These are phyloP conservation scores for Lichtheimia ornata DNA, from an alignment of 371 early-diverging fungal genomes.

Conservation along the genomic window DNA sequence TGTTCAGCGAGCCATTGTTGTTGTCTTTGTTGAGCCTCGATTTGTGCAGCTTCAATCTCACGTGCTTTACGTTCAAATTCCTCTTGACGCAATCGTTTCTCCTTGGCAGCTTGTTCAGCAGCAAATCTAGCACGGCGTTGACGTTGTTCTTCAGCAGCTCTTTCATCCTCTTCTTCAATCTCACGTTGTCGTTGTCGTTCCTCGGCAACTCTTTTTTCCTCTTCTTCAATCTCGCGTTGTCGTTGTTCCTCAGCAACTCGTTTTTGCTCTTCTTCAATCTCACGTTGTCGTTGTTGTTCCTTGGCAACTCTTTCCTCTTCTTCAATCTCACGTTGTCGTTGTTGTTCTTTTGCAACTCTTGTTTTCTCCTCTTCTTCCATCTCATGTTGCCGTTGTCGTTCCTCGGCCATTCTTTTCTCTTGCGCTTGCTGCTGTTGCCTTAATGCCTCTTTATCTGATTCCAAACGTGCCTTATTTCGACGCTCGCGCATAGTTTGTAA, in stretches of 20 bases:
- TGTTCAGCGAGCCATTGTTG: conserved; percentile 28
- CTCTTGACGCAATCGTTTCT: conserved; percentile 31
- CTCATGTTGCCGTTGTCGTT: too few relatives aligned
- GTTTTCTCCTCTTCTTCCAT: conserved; percentile 5
- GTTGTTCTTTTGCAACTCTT: conserved; percentile 15
- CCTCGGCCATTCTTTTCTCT: conserved; percentile 1
- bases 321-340: conserved; percentile 23
- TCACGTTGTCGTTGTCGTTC: conserved; percentile 24
- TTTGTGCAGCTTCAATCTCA: conserved; percentile 31
- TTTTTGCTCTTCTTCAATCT: conserved; percentile 22
- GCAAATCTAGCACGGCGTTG: conserved; percentile 34
- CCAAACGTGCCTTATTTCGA: conserved; percentile 15
- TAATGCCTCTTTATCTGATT: conserved; percentile 28
- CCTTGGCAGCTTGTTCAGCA: conserved; percentile 45
- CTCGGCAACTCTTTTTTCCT: conserved; percentile 7
- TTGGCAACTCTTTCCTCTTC: conserved; percentile 20
- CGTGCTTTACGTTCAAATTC: conserved; percentile 32
- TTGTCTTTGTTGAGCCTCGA: conserved; percentile 32
- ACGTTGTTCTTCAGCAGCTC: conserved; percentile 30
- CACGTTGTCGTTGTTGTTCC: conserved; percentile 15
- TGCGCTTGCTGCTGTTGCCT: conserved; percentile 16
- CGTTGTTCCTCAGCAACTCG: conserved; percentile 26
- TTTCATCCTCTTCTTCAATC: conserved; percentile 33
- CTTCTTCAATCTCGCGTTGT: conserved; percentile 28
- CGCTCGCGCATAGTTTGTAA: conserved; percentile 19